Evolutionary conservation across 805 yeast species (phyloP).

Genomic region (Hyphopichia homilentoma): DNA sequence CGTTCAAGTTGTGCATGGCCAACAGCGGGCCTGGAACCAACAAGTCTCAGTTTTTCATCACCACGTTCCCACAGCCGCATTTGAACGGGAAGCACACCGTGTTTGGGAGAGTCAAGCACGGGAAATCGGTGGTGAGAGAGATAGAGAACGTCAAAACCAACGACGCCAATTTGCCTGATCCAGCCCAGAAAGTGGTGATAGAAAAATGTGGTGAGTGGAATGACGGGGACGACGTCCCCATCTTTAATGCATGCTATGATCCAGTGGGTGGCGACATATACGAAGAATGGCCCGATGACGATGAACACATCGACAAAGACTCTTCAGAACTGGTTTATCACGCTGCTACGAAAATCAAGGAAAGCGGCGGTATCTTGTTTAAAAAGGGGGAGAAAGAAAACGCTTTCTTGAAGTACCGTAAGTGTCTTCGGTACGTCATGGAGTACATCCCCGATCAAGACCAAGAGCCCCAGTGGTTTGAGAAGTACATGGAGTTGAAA

Average conservation of each 20-base stretch:
- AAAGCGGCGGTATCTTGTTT: constrained; percentile 60
- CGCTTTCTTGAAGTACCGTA: constrained; percentile 60
- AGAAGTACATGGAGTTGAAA: constrained; percentile 48
- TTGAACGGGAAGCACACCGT: constrained; percentile 72
- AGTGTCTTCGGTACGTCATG: constrained; percentile 65
- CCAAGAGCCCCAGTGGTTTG: constrained; percentile 49
- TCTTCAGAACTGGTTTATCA: constrained; percentile 49
- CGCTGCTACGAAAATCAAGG: constrained; percentile 57
- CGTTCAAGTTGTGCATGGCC: constrained; percentile 62
- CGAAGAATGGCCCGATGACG: constrained; percentile 80
- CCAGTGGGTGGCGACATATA: constrained; percentile 63
- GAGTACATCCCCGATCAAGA: constrained; percentile 71
- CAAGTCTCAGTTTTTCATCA: constrained; percentile 68
- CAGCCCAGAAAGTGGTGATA: constrained; percentile 43
- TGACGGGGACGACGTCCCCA: constrained; percentile 49
- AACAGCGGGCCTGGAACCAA: constrained; percentile 50
- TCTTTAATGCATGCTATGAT: constrained; percentile 59
- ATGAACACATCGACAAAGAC: constrained; percentile 52
- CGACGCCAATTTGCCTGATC: constrained; percentile 41
- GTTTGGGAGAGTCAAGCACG: constrained; percentile 67
- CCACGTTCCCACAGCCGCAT: constrained; percentile 69
- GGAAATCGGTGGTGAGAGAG: constrained; percentile 66
- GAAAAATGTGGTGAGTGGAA: constrained; percentile 63
- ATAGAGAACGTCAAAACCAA: constrained; percentile 48
- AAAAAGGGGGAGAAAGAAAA: constrained; percentile 48